Evolutionary conservation across 352 stramenopile genomes (phyloP).

Genomic region (Globisporangium solare): DNA sequence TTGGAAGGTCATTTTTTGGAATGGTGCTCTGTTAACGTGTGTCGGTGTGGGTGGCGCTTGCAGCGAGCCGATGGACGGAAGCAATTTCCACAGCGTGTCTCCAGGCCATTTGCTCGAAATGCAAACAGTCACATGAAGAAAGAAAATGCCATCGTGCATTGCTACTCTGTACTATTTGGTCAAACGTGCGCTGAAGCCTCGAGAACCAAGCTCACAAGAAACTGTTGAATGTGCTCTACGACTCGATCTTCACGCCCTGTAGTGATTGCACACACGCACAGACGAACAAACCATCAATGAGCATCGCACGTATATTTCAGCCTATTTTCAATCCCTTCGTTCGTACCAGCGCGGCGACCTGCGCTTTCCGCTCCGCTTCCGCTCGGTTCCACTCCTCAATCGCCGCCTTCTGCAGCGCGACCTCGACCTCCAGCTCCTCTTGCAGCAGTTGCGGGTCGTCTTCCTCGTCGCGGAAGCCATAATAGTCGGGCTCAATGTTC

Average conservation of each 20-base stretch:
- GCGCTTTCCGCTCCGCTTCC: constrained; percentile 31
- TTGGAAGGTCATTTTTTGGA: no score
- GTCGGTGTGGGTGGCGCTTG: no score
- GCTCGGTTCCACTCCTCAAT: constrained; percentile 54
- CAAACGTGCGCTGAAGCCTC: neutral
- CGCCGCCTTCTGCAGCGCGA: constrained; percentile 36
- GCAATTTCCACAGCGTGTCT: no score
- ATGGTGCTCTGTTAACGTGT: no score
- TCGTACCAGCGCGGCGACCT: constrained; percentile 34
- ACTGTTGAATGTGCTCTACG: constrained; percentile 1
- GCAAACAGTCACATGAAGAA: neutral
- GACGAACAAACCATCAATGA: neutral
- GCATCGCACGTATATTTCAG: neutral
- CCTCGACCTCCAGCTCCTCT: constrained; percentile 45
- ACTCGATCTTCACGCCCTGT: constrained; percentile 14
- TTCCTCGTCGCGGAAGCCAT: constrained; percentile 65
- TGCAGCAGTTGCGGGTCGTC: constrained; percentile 40
- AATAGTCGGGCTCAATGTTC: constrained; percentile 86
- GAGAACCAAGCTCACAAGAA: neutral
- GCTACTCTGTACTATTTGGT: neutral
- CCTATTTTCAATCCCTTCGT: neutral
- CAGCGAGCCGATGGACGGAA: no score
- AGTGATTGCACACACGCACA: neutral
- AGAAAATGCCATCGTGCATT: neutral
- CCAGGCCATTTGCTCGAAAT: neutral